A percentile compares a stretch with the other conserved stretches of the same genome.
These are phyloP conservation scores for Mycena haematopus DNA, from an alignment of 768 basidiomycete species.

Conservation along the genomic window DNA sequence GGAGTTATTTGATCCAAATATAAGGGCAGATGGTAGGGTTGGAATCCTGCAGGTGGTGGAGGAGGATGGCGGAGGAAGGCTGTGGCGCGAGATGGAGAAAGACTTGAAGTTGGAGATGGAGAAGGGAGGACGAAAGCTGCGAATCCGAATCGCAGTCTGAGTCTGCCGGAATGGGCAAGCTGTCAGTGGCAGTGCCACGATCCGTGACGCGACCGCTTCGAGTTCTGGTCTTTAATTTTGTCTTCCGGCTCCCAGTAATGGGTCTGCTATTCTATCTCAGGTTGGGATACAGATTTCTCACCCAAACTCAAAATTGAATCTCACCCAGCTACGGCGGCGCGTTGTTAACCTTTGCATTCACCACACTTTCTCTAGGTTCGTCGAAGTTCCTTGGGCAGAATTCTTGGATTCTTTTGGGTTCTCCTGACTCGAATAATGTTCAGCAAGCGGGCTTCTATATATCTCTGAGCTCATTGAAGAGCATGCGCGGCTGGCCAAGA, in stretches of 20 bases:
- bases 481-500: conserved; percentile 82
- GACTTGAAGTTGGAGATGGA: too few relatives aligned
- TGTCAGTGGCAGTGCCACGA: too few relatives aligned
- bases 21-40: too few relatives aligned
- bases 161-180: too few relatives aligned
- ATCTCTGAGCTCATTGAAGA: conserved; percentile 96
- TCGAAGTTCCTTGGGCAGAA: background rate
- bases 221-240: too few relatives aligned
- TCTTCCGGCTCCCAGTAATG: conserved; percentile 41
- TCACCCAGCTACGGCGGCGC: conserved; percentile 72
- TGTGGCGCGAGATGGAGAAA: too few relatives aligned
- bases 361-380: conserved; percentile 84
- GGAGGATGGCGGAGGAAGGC: too few relatives aligned
- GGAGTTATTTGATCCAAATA: too few relatives aligned
- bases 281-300: conserved; percentile 40
- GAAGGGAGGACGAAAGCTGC: conserved; percentile 13
- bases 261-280: conserved; percentile 67
- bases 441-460: too few relatives aligned
- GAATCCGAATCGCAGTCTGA: conserved; percentile 10
- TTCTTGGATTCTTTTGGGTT: background rate
- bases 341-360: conserved; percentile 81
- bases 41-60: too few relatives aligned
- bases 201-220: too few relatives aligned
- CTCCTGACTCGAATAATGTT: background rate
- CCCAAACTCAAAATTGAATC: background rate